Evolutionary conservation across 176 grass and related monocot genomes (phyloP), one percentile per base, ranked within the genome.

Genomic region (Bonia amplexicaulis): DNA sequence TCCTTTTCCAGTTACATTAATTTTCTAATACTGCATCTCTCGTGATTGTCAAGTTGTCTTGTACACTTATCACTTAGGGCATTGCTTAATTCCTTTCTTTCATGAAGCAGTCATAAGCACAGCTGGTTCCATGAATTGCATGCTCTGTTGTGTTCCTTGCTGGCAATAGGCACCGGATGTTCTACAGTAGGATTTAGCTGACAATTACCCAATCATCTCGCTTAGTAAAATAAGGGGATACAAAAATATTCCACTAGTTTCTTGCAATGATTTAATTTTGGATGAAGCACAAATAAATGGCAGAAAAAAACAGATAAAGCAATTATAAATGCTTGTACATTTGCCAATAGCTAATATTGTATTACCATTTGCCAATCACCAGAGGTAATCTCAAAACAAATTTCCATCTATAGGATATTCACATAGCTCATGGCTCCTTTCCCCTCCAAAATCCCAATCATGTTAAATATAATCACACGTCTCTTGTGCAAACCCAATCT

Each of bases 401-500:
- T 83, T 12, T 58, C 53, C 73, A 77, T 44, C 72, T 85, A 84
- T 89, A 90, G 74, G 73, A 86, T 90, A 89, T 89, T 85, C 88
- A 89, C 88, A 89, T 69, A 54, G 69, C 77, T 74, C 76, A 47
- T 73, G 87, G 25, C 58, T 46, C n/a, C 66, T 53, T 19, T 12
- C 73, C 27, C 14, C 25, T 58, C 61, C 87, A 58, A 57, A 58
- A 27, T 70, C 73, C 1, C 45, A 80, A 48, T 51, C 77, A 11
- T 25, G 86, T 73, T 79, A 82, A 45, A 89, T 88, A 74, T 93
- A 95, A 72, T 83, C 89, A 87, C 96, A 98, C 31, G 81, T 71
- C 84, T 98, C 96, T 63, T 92, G 86, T 3, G 91, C 96, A 42
- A 98, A 95, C 20, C 93, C 96, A 31, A 98, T 60, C 73, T 84